Evolutionary conservation across 2,329 filamentous ascomycete genomes (phyloP).

Genomic region (Albifimbria verrucaria): DNA sequence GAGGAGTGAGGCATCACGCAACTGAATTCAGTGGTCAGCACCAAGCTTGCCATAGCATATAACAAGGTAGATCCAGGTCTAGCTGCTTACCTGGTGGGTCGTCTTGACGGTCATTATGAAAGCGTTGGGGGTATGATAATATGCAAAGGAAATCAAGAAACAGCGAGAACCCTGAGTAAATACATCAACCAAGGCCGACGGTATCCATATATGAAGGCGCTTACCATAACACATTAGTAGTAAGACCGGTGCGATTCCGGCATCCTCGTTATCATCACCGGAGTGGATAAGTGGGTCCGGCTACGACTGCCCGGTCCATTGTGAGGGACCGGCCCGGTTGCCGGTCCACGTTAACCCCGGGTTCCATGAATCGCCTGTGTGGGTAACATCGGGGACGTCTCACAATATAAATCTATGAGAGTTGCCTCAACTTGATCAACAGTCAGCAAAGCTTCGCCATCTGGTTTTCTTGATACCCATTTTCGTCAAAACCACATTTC

Average conservation of each 20-base stretch:
- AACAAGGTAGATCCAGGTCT: background rate
- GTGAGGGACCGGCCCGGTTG: background rate
- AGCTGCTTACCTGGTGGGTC: background rate
- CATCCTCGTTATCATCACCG: background rate
- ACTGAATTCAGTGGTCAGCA: slow-evolving; percentile 27
- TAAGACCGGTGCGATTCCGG: background rate
- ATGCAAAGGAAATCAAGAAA: background rate
- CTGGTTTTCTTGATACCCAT: slow-evolving; percentile 6
- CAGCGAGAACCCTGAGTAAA: too few relatives aligned
- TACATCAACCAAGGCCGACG: too few relatives aligned
- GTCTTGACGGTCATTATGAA: background rate
- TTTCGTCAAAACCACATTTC: slow-evolving; percentile 7
- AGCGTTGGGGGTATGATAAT: background rate
- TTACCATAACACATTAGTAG: background rate
- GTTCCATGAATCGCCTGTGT: background rate
- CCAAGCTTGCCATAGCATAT: background rate
- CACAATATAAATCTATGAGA: background rate
- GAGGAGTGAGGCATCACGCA: slow-evolving; percentile 63
- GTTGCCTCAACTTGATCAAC: background rate
- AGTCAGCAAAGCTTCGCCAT: too few relatives aligned
- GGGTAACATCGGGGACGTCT: too few relatives aligned
- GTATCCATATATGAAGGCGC: background rate
- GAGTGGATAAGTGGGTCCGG: background rate
- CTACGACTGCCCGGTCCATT: background rate
- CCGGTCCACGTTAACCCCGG: background rate